Evolutionary conservation across 73 alveolate species (phyloP).

Genomic region (Urostyla sp.): DNA sequence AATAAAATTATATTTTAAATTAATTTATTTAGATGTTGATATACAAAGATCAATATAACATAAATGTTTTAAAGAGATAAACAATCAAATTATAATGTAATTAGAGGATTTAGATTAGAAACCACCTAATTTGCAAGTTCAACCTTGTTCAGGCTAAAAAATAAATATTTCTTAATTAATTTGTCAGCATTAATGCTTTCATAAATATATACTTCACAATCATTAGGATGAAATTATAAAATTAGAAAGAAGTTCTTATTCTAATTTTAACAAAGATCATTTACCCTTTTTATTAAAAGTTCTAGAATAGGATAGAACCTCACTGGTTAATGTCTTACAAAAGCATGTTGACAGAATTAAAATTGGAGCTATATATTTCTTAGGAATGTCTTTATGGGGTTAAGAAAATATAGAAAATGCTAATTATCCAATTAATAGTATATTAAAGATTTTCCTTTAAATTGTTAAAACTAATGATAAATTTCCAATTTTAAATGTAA

Average conservation of each 20-base stretch:
- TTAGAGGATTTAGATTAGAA: constrained; percentile 12
- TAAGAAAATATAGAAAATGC: constrained; percentile 6
- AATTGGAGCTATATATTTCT: constrained; percentile 45
- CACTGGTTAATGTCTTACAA: constrained; percentile 15
- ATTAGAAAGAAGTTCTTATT: constrained; percentile 15
- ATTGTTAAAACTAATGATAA: background rate
- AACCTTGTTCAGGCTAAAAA: background rate
- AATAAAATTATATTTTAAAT: background rate
- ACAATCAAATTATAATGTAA: constrained; percentile 12
- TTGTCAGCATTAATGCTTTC: constrained; percentile 21
- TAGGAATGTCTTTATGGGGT: constrained; percentile 38
- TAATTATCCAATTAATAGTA: background rate
- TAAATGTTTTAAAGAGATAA: constrained; percentile 38
- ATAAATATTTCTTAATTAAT: constrained; percentile 24
- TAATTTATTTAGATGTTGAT: background rate
- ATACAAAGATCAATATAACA: constrained; percentile 25
- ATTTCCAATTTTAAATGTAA: constrained; percentile 13
- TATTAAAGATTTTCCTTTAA: background rate
- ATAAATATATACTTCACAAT: background rate
- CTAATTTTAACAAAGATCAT: constrained; percentile 6
- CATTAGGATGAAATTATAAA: constrained; percentile 14
- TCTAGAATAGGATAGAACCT: constrained; percentile 20
- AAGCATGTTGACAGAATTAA: constrained; percentile 38
- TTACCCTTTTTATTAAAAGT: background rate
- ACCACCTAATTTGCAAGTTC: background rate